A percentile compares a stretch with the other conserved stretches of the same genome.
These are phyloP conservation scores for Encephalitozoon cuniculi DNA, from an alignment of 371 early-diverging fungal genomes.

Conservation along the genomic window DNA sequence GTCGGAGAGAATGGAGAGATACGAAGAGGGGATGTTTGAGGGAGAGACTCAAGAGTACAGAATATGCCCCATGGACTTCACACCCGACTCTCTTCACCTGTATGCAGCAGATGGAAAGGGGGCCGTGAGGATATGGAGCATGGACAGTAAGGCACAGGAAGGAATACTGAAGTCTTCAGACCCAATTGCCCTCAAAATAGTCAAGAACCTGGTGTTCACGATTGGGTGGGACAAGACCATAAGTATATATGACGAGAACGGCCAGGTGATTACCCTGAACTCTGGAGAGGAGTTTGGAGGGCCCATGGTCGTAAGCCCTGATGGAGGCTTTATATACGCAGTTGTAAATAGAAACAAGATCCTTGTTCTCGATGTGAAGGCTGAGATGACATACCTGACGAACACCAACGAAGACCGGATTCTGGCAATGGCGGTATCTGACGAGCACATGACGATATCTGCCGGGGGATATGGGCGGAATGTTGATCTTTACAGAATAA, in stretches of 20 bases:
- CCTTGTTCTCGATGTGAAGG: background rate
- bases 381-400: background rate
- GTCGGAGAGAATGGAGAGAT: background rate
- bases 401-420: slow-evolving; percentile 7
- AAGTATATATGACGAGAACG: background rate
- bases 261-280: background rate
- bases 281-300: slow-evolving; percentile 10
- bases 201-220: background rate
- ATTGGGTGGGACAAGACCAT: slow-evolving; percentile 17
- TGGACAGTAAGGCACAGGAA: background rate
- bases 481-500: background rate
- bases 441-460: background rate
- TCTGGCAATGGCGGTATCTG: background rate
- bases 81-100: background rate
- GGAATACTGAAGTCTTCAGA: background rate
- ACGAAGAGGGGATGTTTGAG: background rate
- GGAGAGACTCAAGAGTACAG: background rate
- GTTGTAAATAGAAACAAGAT: slow-evolving; percentile 5
- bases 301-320: background rate
- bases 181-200: background rate
- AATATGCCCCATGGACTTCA: slow-evolving; percentile 5
- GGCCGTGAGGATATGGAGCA: slow-evolving; percentile 1
- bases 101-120: background rate
- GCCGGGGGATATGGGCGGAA: background rate
- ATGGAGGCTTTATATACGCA: background rate